Percentiles rank a stretch among this genome's conserved stretches.
Conservation (phyloP, 2,329 filamentous ascomycete genomes). For the Tolypocladium guangdongense region DNA sequence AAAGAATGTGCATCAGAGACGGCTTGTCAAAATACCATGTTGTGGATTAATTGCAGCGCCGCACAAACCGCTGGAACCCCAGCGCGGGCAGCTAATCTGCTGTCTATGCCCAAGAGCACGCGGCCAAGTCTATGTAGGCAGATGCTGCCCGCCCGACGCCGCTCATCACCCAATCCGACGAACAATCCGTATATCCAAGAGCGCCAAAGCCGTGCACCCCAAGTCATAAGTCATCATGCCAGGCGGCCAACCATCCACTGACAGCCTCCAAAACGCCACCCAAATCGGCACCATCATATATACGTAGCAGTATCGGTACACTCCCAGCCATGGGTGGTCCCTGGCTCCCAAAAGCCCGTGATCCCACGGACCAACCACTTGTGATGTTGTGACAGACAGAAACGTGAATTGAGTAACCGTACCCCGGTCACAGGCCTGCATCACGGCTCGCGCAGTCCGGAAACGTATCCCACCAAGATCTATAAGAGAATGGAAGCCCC, state of each 20-base stretch:
- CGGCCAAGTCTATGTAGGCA: neutral
- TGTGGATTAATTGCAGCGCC: neutral
- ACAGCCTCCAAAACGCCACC: neutral
- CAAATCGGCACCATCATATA: neutral
- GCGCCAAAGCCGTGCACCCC: neutral
- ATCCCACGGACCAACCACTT: neutral
- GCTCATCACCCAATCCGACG: neutral
- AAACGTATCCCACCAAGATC: conserved; percentile 1
- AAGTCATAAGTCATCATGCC: neutral
- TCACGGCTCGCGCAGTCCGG: neutral
- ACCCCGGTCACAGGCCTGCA: neutral
- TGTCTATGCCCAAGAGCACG: neutral
- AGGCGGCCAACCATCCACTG: neutral
- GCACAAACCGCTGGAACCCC: neutral
- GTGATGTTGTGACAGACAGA: neutral
- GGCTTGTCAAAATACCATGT: neutral
- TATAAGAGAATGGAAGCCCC: neutral
- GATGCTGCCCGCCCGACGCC: neutral
- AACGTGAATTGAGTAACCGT: neutral
- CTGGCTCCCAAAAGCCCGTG: neutral
- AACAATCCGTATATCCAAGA: neutral
- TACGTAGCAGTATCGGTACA: neutral
- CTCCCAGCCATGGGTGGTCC: neutral
- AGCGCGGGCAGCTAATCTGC: neutral
- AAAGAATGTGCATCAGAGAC: neutral